Conservation (phyloP, 148 eudicot genomes). For the Dysphania ambrosioides region DNA sequence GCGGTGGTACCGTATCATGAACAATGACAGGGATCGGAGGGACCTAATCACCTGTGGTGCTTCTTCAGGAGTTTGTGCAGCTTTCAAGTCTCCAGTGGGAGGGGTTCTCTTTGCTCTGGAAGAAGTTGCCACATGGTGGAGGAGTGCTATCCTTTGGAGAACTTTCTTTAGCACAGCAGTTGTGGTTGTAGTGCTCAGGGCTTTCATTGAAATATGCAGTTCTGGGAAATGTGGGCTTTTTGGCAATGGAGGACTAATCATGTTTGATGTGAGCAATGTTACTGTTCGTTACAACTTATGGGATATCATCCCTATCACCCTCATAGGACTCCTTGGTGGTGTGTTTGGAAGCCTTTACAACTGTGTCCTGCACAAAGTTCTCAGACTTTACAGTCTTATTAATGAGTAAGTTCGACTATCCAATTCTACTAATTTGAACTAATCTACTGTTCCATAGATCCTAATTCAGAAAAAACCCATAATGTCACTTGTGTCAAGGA, state of each 20-base stretch:
- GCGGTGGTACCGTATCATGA: constrained; percentile 81
- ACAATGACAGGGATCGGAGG: constrained; percentile 77
- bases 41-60: constrained; percentile 89
- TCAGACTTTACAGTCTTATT: constrained; percentile 70
- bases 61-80: constrained; percentile 85
- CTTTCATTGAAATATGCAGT: constrained; percentile 62
- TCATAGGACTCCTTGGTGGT: constrained; percentile 75
- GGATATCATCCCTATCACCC: constrained; percentile 55
- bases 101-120: constrained; percentile 88
- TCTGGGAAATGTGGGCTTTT: constrained; percentile 70
- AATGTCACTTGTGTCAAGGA: neutral
- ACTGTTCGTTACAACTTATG: constrained; percentile 46
- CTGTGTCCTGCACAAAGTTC: constrained; percentile 63
- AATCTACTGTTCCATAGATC: neutral
- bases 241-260: constrained; percentile 77
- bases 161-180: constrained; percentile 90
- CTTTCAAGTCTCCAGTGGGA: constrained; percentile 81
- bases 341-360: constrained; percentile 84
- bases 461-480: neutral
- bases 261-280: constrained; percentile 78
- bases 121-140: constrained; percentile 97
- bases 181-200: constrained; percentile 80
- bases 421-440: neutral
- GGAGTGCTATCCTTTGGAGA: constrained; percentile 91
- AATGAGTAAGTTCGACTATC: constrained; percentile 56